Evolutionary conservation across 225 moss, liverwort and hornwort species (phyloP).

Genomic region (Asterella californica): DNA sequence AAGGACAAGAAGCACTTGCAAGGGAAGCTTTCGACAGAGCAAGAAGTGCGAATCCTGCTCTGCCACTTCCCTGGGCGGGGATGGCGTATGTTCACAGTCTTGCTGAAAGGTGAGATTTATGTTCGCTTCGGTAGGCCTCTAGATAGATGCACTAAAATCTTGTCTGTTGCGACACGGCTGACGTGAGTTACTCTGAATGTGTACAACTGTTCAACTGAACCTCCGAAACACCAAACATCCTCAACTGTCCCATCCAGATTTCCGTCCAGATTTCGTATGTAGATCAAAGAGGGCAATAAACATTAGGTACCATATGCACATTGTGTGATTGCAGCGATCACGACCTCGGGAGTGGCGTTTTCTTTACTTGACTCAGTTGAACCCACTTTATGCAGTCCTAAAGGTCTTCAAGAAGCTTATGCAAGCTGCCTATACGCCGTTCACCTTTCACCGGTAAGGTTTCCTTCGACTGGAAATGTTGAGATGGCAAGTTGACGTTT

Average conservation of each 20-base stretch:
- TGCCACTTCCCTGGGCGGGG: constrained; percentile 91
- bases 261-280: too few relatives aligned
- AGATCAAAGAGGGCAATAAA: neutral
- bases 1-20: constrained; percentile 75
- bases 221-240: neutral
- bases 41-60: constrained; percentile 79
- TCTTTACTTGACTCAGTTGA: neutral
- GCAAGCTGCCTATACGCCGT: constrained; percentile 92
- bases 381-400: constrained; percentile 48
- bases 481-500: neutral
- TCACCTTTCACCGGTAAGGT: constrained; percentile 85
- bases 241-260: too few relatives aligned
- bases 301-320: neutral
- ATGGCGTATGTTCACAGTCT: constrained; percentile 87
- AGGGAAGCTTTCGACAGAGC: constrained; percentile 90
- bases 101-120: constrained; percentile 25
- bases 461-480: neutral
- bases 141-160: neutral
- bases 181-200: neutral
- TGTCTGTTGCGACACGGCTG: neutral
- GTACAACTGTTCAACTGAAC: neutral
- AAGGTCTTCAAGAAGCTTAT: constrained; percentile 80
- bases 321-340: neutral
- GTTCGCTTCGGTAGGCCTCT: too few relatives aligned
- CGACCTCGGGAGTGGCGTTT: neutral